Evolutionary conservation across 805 yeast genomes (phyloP).

Genomic region (Starmerella roubikii): DNA sequence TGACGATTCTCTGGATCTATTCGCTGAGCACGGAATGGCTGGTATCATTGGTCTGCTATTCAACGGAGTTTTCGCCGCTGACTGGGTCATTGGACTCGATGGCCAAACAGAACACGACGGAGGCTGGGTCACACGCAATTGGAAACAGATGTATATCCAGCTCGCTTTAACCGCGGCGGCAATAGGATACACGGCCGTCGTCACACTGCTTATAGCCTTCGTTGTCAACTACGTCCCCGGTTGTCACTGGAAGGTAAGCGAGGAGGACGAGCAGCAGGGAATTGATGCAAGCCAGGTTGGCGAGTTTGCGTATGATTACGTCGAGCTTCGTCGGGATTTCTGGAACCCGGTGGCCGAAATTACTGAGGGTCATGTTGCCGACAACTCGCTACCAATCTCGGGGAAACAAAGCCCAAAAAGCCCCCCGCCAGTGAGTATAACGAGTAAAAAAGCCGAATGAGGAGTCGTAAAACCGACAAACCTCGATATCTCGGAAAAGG

Average conservation of each 20-base stretch:
- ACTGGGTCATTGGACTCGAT: conserved; percentile 82
- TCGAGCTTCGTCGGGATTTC: conserved; percentile 86
- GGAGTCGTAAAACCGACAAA: too few relatives aligned
- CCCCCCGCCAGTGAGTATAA: too few relatives aligned
- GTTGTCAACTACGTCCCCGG: conserved; percentile 70
- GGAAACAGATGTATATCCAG: conserved; percentile 83
- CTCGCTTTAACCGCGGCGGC: conserved; percentile 68
- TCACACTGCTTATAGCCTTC: conserved; percentile 64
- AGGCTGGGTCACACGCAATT: conserved; percentile 86
- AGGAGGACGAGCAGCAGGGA: conserved; percentile 76
- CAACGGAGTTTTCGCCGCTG: conserved; percentile 76
- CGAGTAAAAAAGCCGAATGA: too few relatives aligned
- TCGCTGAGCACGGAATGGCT: conserved; percentile 98
- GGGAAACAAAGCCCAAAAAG: too few relatives aligned
- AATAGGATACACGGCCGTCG: conserved; percentile 57
- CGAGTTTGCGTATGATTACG: conserved; percentile 97
- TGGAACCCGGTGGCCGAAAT: conserved; percentile 26
- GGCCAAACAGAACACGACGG: conserved; percentile 73
- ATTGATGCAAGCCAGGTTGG: conserved; percentile 96
- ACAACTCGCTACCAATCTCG: not conserved
- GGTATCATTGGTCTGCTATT: conserved; percentile 84
- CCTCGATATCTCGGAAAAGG: too few relatives aligned
- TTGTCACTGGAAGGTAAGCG: conserved; percentile 62
- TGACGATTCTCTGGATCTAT: conserved; percentile 86
- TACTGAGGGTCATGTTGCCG: not conserved